Conservation (phyloP, 2,329 filamentous ascomycete species). For the Cercospora sp. region DNA sequence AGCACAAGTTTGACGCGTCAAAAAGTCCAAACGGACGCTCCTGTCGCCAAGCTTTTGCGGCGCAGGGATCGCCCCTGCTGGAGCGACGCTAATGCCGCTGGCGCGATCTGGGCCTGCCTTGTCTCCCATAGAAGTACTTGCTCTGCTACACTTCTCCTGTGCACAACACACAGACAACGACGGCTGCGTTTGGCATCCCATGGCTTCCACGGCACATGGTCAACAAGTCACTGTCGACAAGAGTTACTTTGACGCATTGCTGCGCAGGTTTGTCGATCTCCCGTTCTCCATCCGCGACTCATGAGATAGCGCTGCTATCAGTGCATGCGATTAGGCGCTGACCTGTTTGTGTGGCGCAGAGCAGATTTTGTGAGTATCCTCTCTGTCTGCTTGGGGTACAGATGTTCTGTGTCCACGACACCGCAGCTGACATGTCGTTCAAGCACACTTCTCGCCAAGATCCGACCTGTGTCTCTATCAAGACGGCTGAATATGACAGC, state of each 20-base stretch:
- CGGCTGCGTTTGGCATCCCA: neutral
- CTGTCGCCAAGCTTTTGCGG: neutral
- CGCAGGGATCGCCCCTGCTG: neutral
- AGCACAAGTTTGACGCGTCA: neutral
- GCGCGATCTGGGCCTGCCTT: neutral
- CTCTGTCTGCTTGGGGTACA: neutral
- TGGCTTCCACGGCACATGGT: conserved; percentile 13
- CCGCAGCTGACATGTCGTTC: conserved; percentile 22
- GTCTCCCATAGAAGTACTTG: neutral
- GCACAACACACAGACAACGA: neutral
- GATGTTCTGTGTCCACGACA: neutral
- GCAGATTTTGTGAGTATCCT: conserved; percentile 34
- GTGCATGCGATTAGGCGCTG: conserved; percentile 22
- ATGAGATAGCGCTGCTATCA: conserved; percentile 4
- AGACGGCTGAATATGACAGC: conserved; percentile 61
- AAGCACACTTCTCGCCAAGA: conserved; percentile 32
- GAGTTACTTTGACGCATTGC: conserved; percentile 61
- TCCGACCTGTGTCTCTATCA: conserved; percentile 52
- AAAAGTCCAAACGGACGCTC: conserved; percentile 1
- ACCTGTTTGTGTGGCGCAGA: conserved; percentile 27
- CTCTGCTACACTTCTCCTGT: neutral
- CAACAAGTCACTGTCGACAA: conserved; percentile 58
- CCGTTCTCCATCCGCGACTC: neutral
- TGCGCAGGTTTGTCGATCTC: conserved; percentile 58
- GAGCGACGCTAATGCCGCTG: neutral